These are phyloP conservation scores for Fusarium abutilonis DNA, from an alignment of 2,329 filamentous ascomycete species.

Conservation along the genomic window DNA sequence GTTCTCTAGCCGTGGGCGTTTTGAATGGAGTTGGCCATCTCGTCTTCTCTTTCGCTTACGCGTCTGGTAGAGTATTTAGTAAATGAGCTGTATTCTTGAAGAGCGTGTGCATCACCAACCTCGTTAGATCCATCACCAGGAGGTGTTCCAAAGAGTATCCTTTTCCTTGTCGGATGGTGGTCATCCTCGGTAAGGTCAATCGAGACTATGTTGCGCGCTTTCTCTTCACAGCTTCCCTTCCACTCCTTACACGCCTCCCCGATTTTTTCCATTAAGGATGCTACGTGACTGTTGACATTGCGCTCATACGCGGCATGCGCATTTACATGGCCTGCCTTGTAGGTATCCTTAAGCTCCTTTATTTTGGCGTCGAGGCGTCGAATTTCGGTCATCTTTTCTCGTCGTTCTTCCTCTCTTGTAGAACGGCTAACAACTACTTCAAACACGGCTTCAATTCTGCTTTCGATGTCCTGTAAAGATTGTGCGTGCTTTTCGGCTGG, in stretches of 20 bases:
- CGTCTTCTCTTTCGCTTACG: slow-evolving; percentile 18
- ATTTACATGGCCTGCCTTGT: slow-evolving; percentile 11
- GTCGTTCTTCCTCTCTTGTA: not conserved
- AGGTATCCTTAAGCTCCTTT: slow-evolving; percentile 7
- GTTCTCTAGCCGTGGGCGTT: slow-evolving; percentile 6
- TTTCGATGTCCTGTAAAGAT: not conserved
- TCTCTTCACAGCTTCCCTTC: no score
- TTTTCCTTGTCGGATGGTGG: not conserved
- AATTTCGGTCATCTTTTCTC: not conserved
- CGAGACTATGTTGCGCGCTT: not conserved
- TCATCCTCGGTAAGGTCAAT: not conserved
- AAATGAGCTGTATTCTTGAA: not conserved
- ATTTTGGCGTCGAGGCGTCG: not conserved
- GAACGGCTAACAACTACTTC: not conserved
- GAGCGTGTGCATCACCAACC: slow-evolving; percentile 3
- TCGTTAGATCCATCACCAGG: slow-evolving; percentile 7
- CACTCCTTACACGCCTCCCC: not conserved
- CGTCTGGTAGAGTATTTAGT: slow-evolving; percentile 7
- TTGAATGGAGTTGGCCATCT: not conserved
- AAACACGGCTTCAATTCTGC: not conserved
- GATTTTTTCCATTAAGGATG: slow-evolving; percentile 19
- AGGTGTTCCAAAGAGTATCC: not conserved
- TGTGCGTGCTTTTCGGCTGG: not conserved
- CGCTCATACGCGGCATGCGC: slow-evolving; percentile 12
- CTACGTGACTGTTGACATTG: slow-evolving; percentile 7